These are phyloP conservation scores for Paramecium octaurelia DNA, from an alignment of 73 alveolate genomes.

Conservation along the genomic window DNA sequence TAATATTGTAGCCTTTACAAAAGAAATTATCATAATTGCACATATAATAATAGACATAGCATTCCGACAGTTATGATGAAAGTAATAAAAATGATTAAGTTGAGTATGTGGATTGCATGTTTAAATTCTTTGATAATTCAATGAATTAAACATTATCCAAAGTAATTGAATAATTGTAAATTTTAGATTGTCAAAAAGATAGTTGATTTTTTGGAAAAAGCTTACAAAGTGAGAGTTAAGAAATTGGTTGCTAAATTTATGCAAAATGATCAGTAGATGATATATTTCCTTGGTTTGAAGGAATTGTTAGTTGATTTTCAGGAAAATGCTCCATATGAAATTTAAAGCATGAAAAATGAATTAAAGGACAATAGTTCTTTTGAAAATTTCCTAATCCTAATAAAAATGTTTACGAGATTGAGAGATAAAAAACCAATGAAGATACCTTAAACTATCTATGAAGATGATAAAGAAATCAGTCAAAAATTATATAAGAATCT, in stretches of 20 bases:
- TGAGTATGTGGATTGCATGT: constrained; percentile 28
- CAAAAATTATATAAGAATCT: constrained; percentile 52
- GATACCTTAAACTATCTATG: constrained; percentile 41
- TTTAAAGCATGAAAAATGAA: constrained; percentile 4
- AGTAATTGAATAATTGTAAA: background rate
- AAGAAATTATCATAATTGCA: background rate
- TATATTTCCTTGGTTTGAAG: constrained; percentile 49
- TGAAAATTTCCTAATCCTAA: background rate
- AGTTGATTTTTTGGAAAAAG: constrained; percentile 59
- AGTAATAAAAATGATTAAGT: constrained; percentile 24
- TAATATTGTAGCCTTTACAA: background rate
- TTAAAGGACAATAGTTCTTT: constrained; percentile 31
- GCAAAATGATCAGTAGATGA: constrained; percentile 17
- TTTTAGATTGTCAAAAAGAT: constrained; percentile 11
- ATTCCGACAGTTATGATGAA: constrained; percentile 35
- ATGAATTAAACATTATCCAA: background rate
- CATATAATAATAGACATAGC: background rate
- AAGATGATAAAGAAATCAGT: constrained; percentile 54
- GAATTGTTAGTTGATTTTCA: constrained; percentile 47
- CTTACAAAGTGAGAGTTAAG: constrained; percentile 49
- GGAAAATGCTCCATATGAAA: constrained; percentile 45
- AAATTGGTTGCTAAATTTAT: constrained; percentile 57
- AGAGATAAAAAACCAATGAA: background rate
- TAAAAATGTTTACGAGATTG: background rate
- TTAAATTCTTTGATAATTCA: constrained; percentile 24